A percentile compares a stretch with the other conserved stretches of the same genome.
Evolutionary conservation across 2,329 filamentous ascomycete genomes (phyloP).

Genomic region (Whalleya microplaca): DNA sequence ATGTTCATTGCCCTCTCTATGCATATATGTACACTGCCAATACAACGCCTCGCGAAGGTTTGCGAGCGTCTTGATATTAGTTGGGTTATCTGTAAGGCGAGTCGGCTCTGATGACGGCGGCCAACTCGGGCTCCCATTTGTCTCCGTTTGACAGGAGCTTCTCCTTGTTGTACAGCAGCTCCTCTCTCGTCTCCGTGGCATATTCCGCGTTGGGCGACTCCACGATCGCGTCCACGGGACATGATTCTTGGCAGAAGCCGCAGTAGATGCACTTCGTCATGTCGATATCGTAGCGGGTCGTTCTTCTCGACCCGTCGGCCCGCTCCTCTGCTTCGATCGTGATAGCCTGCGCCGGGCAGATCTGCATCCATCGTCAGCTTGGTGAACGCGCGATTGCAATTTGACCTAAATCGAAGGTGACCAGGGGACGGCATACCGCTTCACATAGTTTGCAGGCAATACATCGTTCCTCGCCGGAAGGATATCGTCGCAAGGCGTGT

Average conservation of each 20-base stretch:
- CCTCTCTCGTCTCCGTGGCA: constrained; percentile 75
- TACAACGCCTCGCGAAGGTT: constrained; percentile 8
- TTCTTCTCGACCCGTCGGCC: constrained; percentile 91
- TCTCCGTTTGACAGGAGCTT: constrained; percentile 88
- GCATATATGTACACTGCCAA: constrained; percentile 27
- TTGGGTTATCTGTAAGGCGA: constrained; percentile 76
- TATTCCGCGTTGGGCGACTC: constrained; percentile 68
- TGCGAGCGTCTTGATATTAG: not conserved
- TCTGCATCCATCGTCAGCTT: constrained; percentile 45
- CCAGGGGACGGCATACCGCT: constrained; percentile 57
- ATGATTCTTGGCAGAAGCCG: constrained; percentile 98
- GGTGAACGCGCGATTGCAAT: not conserved
- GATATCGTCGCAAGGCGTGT: constrained; percentile 94
- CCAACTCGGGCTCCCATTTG: constrained; percentile 98
- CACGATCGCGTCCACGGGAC: constrained; percentile 90
- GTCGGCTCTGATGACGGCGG: constrained; percentile 89
- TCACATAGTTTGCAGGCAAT: constrained; percentile 99
- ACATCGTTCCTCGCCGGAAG: constrained; percentile 96
- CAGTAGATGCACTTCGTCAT: constrained; percentile 99
- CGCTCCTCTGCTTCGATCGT: constrained; percentile 99
- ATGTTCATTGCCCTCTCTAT: constrained; percentile 22
- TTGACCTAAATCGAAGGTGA: not conserved
- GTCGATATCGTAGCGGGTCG: constrained; percentile 97
- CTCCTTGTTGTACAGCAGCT: constrained; percentile 97
- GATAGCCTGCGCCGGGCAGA: constrained; percentile 97